Base-by-base conservation (phyloP, 2,329 filamentous ascomycete species). In the Monilinia fructicola region DNA sequence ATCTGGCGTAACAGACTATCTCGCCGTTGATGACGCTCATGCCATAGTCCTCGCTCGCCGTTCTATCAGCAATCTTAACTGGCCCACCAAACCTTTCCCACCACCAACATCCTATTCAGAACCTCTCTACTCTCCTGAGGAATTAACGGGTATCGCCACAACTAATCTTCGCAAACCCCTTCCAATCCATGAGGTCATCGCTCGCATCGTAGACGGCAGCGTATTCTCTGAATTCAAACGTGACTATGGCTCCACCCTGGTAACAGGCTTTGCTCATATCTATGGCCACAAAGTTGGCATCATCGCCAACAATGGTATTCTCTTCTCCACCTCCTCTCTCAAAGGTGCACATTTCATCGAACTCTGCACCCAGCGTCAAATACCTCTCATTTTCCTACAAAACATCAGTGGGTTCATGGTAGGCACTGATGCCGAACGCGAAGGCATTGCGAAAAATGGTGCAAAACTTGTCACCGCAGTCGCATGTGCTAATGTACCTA, bases 361-460 rank as follows among this genome's bases (percentile, higher is more conserved):
- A 79, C 86, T 99, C 5, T 98, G 94, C 81, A 85, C 90, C 40
- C 93, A 97, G 79, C 90, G 95, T 66, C 88, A 91, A 64, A 91
- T 98, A 66, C 94, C 95, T 0, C 83, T 98, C 12, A 84, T 98
- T 61, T 98, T 98, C 80, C 81, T 99, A 26, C 95, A 99, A 78
- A 98, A 99, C 78, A 98, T 99, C 76, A 90, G 89, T 7, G 95
- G 95, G 54, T 99, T 99, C 85, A 99, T 99, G 95, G 95, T 99
- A 42, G 95, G 95, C 54, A 86, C 87, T 23, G 92, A 95, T 74
- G 93, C 94, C 0, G 95, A 99, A 80, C 90, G 90, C 65, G 94
- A 94, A 63, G 95, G 95, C 16, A 98, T 99, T 73, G 95, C 95
- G 65, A 98, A 98, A 83, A 96, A 98, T 75, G 95, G 95, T 52